These are phyloP conservation scores for Apophysomyces sp. DNA, from an alignment of 371 early-diverging fungal species.

Conservation along the genomic window DNA sequence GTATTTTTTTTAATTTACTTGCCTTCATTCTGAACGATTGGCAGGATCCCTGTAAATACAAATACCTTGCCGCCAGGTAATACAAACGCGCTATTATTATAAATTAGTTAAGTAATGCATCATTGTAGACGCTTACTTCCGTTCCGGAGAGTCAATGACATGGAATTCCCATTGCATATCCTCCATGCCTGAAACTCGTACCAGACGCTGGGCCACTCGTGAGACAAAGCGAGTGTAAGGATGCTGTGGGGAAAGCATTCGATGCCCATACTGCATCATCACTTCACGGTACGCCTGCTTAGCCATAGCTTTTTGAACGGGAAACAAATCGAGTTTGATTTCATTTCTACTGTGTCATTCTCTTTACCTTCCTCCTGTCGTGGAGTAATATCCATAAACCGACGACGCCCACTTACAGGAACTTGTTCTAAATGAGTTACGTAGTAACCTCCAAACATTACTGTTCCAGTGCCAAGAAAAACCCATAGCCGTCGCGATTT, in stretches of 20 bases:
- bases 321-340: neutral
- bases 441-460: conserved; percentile 59
- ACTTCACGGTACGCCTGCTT: conserved; percentile 70
- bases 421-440: conserved; percentile 65
- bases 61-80: conserved; percentile 93
- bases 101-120: neutral
- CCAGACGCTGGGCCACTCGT: conserved; percentile 63
- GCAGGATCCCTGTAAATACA: conserved; percentile 87
- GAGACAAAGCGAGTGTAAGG: conserved; percentile 60
- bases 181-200: conserved; percentile 69
- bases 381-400: conserved; percentile 62
- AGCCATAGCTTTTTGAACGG: conserved; percentile 50
- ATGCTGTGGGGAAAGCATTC: conserved; percentile 62
- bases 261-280: conserved; percentile 58
- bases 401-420: conserved; percentile 59
- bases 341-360: neutral
- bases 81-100: conserved; percentile 76
- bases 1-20: neutral
- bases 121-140: conserved; percentile 50
- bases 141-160: conserved; percentile 78
- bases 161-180: conserved; percentile 75
- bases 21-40: conserved; percentile 74
- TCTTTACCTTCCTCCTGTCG: conserved; percentile 55
- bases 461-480: conserved; percentile 37
- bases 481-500: conserved; percentile 35